Conservation (phyloP, 73 alveolate species). For the Tetrahymena borealis region DNA sequence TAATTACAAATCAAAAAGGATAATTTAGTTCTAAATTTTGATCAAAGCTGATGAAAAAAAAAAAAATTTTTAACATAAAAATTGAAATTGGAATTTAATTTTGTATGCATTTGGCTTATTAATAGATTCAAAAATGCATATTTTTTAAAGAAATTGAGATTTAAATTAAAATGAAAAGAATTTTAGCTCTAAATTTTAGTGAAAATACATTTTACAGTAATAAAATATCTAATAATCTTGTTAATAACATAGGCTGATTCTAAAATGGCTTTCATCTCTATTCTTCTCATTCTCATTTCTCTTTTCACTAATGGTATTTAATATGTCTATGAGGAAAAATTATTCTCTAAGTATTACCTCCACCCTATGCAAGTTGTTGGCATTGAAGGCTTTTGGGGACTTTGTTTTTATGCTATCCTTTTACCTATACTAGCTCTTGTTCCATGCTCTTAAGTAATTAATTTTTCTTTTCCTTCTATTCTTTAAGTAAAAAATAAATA, state of each 20-base stretch:
- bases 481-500: not conserved
- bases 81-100: too few species aligned
- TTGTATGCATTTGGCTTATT: too few species aligned
- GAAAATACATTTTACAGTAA: too few species aligned
- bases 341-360: slow-evolving; percentile 67
- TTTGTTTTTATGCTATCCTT: slow-evolving; percentile 52
- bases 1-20: too few species aligned
- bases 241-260: slow-evolving; percentile 42
- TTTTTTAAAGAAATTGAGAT: too few species aligned
- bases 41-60: too few species aligned
- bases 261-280: slow-evolving; percentile 12
- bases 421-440: slow-evolving; percentile 72
- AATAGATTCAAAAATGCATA: too few species aligned
- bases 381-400: slow-evolving; percentile 94
- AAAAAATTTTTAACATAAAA: too few species aligned
- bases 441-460: slow-evolving; percentile 46
- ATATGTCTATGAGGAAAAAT: slow-evolving; percentile 56
- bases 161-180: too few species aligned
- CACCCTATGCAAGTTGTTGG: slow-evolving; percentile 93
- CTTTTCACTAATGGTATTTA: slow-evolving; percentile 33
- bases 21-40: too few species aligned
- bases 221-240: too few species aligned
- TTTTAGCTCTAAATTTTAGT: too few species aligned
- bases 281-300: slow-evolving; percentile 10
- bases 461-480: not conserved